Base-by-base conservation (phyloP, 192 early-diverging fungal species). In the Dissophora globulifera region DNA sequence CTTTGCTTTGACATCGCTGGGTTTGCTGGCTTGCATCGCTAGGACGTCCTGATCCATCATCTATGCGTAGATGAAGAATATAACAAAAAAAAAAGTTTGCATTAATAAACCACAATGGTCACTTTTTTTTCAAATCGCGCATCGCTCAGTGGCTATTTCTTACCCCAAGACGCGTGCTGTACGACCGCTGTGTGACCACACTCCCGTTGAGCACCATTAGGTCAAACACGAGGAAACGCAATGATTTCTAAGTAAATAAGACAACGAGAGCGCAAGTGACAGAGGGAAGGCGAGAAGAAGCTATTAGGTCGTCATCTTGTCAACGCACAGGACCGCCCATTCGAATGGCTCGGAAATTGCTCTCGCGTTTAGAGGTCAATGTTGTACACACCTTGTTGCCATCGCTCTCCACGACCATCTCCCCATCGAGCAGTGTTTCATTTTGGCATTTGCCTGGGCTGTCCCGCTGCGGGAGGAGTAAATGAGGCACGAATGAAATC, bases 341-440 rank as follows among this genome's bases (percentile, higher is more conserved):
- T n/a, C n/a, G n/a, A n/a, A n/a, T n/a, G n/a, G n/a, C n/a, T n/a
- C n/a, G n/a, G n/a, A 25, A 19, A 13, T 19, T 13, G 25, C 11
- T 49, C 47, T 35, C 9, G 41, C 27, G 43, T 30, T 32, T 12
- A n/a, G 35, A 38, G 25, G 12, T 58, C 17, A 23, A 19, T 25
- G 27, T 17, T 22, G 35, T 38, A 38, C 7, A 48, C 62, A 85
- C 86, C 74, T 84, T 79, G 50, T 69, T 76, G 27, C 82, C 75
- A 22, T 90, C 82, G 5, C 63, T 42, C 62, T 92, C 93, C 15
- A 86, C 40, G 13, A 94, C 85, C 48, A 94, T 78, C 76, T 94
- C 91, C 22, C 91, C 93, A 76, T 94, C 91, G 70, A 94, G 78
- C 20, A 93, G 43, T 8, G 92, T 92, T 30, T 91, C 84, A n/a